These are phyloP conservation scores for Panellus pusillus DNA, from an alignment of 768 basidiomycete species.

Conservation along the genomic window DNA sequence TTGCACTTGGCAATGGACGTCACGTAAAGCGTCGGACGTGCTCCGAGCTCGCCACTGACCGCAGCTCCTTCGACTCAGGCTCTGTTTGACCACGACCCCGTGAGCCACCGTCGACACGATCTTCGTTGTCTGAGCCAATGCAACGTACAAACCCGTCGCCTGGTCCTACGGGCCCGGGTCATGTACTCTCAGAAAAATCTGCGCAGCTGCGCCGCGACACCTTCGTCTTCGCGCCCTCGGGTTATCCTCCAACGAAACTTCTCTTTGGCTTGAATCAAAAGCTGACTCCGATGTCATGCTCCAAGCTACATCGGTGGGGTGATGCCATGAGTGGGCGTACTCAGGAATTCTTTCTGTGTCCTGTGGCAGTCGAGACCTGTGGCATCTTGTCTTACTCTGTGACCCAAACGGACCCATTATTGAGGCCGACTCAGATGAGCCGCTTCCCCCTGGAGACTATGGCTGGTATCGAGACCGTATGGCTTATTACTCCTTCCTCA, in stretches of 20 bases:
- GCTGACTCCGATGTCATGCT: not conserved
- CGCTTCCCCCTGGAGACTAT: constrained; percentile 5
- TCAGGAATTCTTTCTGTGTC: not conserved
- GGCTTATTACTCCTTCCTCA: not conserved
- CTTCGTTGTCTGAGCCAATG: too few species aligned
- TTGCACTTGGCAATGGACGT: too few species aligned
- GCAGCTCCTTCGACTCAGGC: too few species aligned
- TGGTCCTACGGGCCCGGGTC: not conserved
- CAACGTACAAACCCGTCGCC: too few species aligned
- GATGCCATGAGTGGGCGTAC: not conserved
- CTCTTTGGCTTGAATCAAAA: constrained; percentile 9
- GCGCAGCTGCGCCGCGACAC: constrained; percentile 1
- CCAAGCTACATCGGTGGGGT: constrained; percentile 1
- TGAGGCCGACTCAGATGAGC: not conserved
- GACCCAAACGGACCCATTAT: not conserved
- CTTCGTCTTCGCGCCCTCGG: not conserved
- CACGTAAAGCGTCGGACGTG: too few species aligned
- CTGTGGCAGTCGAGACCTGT: not conserved
- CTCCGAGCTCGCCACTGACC: too few species aligned
- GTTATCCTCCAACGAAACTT: not conserved
- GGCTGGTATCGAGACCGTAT: constrained; percentile 2
- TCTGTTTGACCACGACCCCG: too few species aligned
- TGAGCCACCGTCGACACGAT: too few species aligned
- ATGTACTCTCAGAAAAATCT: constrained; percentile 5
- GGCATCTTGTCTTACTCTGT: constrained; percentile 6